Base-by-base conservation (phyloP, 768 basidiomycete genomes). In the Naganishia friedmannii region DNA sequence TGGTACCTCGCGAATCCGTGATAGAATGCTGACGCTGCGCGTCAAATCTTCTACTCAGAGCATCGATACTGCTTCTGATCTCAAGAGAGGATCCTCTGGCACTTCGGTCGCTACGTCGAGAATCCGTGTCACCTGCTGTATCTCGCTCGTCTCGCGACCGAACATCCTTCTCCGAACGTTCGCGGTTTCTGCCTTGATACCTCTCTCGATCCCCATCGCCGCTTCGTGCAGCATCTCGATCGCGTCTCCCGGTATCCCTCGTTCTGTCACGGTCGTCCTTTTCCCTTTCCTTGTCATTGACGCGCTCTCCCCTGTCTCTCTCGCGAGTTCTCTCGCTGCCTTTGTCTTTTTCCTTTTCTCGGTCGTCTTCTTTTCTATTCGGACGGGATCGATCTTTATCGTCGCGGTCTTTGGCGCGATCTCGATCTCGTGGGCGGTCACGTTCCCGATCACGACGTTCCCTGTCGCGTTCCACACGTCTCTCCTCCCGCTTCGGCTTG, bases 381-480 rank as follows among this genome's bases (percentile, higher is more conserved):
- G 48, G 37, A 32, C 48, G 65, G 19, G 51, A 66, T 66, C 65
- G 45, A 13, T 51, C 65, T 21, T 66, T 29, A 42, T 32, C 21
- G 69, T 60, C 53, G 19, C 34, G 69, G 28, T 60, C 69, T n/a
- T 46, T 55, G 8, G 60, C 15, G 21, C 69, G 63, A 3, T 65
- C 48, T 21, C 66, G 17, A n/a, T 66, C 65, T 21, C 56, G 37
- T 12, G 31, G 21, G 4, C 55, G 54, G 21, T 66, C 63, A 28
- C 70, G 66, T 17, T 67, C 66, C 1, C 70, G 65, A 19, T 71
- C 70, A n/a, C 65, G 66, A n/a, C 54, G 65, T 32, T 66, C 70
- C 46, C 46, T 45, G 29, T 69, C 68, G 9, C 68, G 56, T 8
- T 57, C 34, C 4, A 48, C 26, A 21, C 56, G 29, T 1, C 58